These are phyloP conservation scores for Mucor saturninus DNA, from an alignment of 371 early-diverging fungal genomes.

Conservation along the genomic window DNA sequence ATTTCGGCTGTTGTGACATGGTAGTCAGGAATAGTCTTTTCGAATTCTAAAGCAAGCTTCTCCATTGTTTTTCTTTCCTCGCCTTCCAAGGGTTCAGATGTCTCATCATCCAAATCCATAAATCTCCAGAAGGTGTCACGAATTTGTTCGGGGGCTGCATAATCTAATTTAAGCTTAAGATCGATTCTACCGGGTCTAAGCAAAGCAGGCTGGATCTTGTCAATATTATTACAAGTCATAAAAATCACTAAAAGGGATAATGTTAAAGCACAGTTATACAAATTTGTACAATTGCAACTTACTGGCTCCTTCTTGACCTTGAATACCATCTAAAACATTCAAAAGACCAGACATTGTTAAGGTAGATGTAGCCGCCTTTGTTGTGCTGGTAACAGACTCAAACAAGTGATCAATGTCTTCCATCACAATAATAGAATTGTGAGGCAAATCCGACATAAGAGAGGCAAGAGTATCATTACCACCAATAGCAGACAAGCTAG, in stretches of 20 bases:
- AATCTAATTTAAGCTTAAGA: slow-evolving; percentile 81
- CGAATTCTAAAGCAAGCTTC: slow-evolving; percentile 16
- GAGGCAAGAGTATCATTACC: slow-evolving; percentile 85
- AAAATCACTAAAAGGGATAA: slow-evolving; percentile 62
- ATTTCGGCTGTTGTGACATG: slow-evolving; percentile 56
- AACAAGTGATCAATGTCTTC: slow-evolving; percentile 91
- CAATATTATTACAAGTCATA: slow-evolving; percentile 96
- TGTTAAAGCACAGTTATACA: background rate
- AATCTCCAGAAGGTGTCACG: slow-evolving; percentile 57
- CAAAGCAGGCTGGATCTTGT: slow-evolving; percentile 91
- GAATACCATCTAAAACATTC: slow-evolving; percentile 86
- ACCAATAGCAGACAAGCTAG: slow-evolving; percentile 81
- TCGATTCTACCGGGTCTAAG: slow-evolving; percentile 97
- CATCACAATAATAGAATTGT: slow-evolving; percentile 87
- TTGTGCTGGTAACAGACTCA: slow-evolving; percentile 40
- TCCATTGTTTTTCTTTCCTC: slow-evolving; percentile 13
- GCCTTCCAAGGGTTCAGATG: slow-evolving; percentile 18
- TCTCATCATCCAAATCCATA: slow-evolving; percentile 36
- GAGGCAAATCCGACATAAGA: slow-evolving; percentile 84
- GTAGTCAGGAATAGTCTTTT: slow-evolving; percentile 33
- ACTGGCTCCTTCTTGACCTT: slow-evolving; percentile 59
- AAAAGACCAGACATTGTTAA: slow-evolving; percentile 52
- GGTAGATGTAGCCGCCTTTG: slow-evolving; percentile 24
- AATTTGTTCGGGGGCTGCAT: slow-evolving; percentile 75
- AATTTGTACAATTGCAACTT: slow-evolving; percentile 13